Percentiles rank a stretch among this genome's conserved stretches.
phyloP scores from a whole-genome alignment of 805 yeast species.

The Saccharomycopsis sp. region DNA sequence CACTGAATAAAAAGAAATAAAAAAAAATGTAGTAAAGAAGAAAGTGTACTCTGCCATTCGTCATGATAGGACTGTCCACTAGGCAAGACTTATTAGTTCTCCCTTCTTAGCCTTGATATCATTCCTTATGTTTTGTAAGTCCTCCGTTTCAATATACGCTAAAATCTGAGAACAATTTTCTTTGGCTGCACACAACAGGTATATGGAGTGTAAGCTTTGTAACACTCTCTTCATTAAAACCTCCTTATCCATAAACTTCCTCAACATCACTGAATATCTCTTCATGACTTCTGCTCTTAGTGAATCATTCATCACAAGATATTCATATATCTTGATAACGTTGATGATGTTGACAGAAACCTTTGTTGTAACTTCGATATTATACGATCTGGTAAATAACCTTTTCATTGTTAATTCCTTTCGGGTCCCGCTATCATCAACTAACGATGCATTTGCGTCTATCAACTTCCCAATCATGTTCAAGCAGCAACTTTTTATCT shows the following conservation, averaged over 20 bases:
- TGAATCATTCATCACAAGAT: not conserved
- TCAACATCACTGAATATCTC: conserved; percentile 1
- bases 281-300: not conserved
- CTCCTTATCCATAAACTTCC: conserved; percentile 1
- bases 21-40: too few species aligned
- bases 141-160: too few species aligned
- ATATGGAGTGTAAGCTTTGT: too few species aligned
- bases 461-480: conserved; percentile 13
- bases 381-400: conserved; percentile 11
- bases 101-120: too few species aligned
- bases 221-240: not conserved
- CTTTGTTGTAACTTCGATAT: conserved; percentile 15
- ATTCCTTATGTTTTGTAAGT: too few species aligned
- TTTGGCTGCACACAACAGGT: too few species aligned
- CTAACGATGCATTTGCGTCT: conserved; percentile 21
- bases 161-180: too few species aligned
- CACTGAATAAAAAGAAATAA: too few species aligned
- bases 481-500: conserved; percentile 15
- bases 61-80: too few species aligned
- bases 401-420: conserved; percentile 5
- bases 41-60: too few species aligned
- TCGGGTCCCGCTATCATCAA: too few species aligned
- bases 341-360: conserved; percentile 10
- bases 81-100: too few species aligned
- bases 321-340: conserved; percentile 15